phyloP scores from a whole-genome alignment of 805 yeast species.

The Naumovozyma baii region DNA sequence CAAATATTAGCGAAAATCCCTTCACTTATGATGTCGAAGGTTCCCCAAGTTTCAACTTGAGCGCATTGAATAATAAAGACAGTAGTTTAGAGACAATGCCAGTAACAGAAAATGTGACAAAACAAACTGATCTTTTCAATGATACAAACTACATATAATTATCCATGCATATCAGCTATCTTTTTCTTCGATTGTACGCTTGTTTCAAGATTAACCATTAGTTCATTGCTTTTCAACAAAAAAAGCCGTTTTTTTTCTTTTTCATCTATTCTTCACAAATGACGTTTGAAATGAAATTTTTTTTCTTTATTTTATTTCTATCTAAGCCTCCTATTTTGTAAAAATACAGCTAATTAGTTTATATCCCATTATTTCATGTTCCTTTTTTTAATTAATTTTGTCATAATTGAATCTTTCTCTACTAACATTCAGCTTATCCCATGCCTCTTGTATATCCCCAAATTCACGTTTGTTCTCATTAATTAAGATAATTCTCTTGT shows the following conservation, averaged over 20 bases:
- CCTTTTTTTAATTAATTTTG: too few relatives aligned
- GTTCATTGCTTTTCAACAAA: neutral
- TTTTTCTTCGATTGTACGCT: neutral
- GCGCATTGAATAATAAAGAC: neutral
- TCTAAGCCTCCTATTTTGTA: neutral
- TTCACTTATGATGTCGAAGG: too few relatives aligned
- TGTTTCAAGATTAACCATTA: too few relatives aligned
- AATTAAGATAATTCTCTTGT: neutral
- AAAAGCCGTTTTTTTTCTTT: neutral
- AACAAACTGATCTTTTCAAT: neutral
- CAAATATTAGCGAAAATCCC: slow-evolving; percentile 8
- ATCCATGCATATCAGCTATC: neutral
- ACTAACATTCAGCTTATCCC: neutral
- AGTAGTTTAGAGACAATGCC: neutral
- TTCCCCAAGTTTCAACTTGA: too few relatives aligned
- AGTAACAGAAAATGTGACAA: neutral
- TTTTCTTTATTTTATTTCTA: neutral
- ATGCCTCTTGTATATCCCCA: neutral
- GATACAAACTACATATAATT: neutral
- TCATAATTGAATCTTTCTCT: neutral
- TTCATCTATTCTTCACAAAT: neutral
- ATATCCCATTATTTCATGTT: neutral
- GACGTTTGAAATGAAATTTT: neutral
- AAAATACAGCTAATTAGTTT: too few relatives aligned
- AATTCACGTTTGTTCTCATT: neutral